Percentiles rank a stretch among this genome's conserved stretches.
These are phyloP conservation scores for Geoglossum glabrum DNA, from an alignment of 495 filamentous ascomycete genomes.

Conservation along the genomic window DNA sequence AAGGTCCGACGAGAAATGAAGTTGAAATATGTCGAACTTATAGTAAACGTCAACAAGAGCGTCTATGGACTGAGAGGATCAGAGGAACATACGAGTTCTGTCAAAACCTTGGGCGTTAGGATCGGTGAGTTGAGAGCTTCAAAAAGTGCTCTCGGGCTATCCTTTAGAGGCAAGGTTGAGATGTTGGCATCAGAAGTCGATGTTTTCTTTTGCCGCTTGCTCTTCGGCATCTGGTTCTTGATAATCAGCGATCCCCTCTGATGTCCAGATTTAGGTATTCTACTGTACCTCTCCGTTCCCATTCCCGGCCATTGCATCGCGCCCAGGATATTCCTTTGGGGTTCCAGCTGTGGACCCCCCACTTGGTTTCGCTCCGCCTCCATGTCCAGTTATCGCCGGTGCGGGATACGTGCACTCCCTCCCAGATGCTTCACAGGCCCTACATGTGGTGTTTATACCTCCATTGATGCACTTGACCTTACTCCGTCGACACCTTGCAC, in stretches of 20 bases:
- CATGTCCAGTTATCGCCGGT: slow-evolving; percentile 33
- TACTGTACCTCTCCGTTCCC: slow-evolving; percentile 23
- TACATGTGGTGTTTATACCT: slow-evolving; percentile 53
- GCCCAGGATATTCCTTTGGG: slow-evolving; percentile 34
- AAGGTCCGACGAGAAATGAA: slow-evolving; percentile 63
- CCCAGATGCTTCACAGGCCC: slow-evolving; percentile 54
- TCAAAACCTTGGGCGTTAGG: slow-evolving; percentile 38
- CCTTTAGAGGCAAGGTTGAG: background rate
- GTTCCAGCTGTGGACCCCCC: slow-evolving; percentile 10
- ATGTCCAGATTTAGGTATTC: background rate
- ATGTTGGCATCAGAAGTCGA: background rate
- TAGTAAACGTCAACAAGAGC: background rate
- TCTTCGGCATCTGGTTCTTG: background rate
- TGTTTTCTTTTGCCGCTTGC: background rate
- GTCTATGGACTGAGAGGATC: background rate
- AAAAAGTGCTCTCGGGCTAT: slow-evolving; percentile 8
- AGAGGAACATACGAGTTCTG: slow-evolving; percentile 18
- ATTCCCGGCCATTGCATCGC: slow-evolving; percentile 19
- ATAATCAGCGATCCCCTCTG: background rate
- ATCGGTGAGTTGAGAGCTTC: slow-evolving; percentile 29
- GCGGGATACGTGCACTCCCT: slow-evolving; percentile 59
- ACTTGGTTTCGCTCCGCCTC: background rate
- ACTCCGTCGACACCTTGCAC: slow-evolving; percentile 54
- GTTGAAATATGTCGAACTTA: slow-evolving; percentile 60
- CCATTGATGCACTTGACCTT: slow-evolving; percentile 75